Evolutionary conservation across 225 moss, liverwort and hornwort genomes (phyloP).

Genomic region (Straminergon stramineum): DNA sequence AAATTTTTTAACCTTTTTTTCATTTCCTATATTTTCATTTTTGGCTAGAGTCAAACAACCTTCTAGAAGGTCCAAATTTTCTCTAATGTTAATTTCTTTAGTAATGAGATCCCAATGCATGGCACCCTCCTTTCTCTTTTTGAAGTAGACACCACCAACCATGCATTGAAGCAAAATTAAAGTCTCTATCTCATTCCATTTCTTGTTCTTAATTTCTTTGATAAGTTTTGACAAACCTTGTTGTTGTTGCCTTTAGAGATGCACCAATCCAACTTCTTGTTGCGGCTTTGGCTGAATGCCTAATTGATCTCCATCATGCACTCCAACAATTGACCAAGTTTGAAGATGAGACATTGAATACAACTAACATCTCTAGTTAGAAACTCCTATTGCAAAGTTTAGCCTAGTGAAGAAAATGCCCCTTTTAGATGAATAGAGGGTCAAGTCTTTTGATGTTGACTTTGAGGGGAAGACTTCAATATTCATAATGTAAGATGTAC

Average conservation of each 20-base stretch:
- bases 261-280: too few relatives aligned
- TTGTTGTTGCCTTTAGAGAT: accelerated
- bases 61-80: too few relatives aligned
- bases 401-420: accelerated
- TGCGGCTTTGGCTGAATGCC: background rate
- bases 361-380: accelerated
- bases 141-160: background rate
- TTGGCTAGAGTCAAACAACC: too few relatives aligned
- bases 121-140: background rate
- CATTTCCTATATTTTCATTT: too few relatives aligned
- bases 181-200: background rate
- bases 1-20: too few relatives aligned
- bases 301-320: accelerated
- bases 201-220: background rate
- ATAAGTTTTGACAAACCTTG: too few relatives aligned
- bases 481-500: background rate
- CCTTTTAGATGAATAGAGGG: accelerated
- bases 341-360: background rate
- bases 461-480: background rate
- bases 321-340: background rate
- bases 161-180: background rate
- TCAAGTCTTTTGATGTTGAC: background rate
- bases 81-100: background rate
- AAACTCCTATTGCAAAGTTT: accelerated
- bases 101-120: background rate